Evolutionary conservation across 2,329 filamentous ascomycete species (phyloP).

Genomic region (Geosmithia morbida): DNA sequence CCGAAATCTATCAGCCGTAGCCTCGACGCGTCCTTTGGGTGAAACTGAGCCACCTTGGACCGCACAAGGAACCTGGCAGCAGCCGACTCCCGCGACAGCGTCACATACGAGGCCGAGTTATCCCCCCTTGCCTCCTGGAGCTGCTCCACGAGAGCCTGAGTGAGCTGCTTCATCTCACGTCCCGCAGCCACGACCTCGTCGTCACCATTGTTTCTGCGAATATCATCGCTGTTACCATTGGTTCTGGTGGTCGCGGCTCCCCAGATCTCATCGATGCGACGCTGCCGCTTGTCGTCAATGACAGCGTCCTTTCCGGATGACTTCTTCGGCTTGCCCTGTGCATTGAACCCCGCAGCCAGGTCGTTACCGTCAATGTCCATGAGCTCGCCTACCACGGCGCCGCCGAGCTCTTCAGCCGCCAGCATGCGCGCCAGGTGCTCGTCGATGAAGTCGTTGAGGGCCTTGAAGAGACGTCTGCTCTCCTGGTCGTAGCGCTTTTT

Average conservation of each 20-base stretch:
- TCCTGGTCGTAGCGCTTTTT: conserved; percentile 46
- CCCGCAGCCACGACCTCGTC: conserved; percentile 36
- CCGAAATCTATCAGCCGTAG: conserved; percentile 50
- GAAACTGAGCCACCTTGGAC: conserved; percentile 52
- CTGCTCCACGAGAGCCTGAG: conserved; percentile 45
- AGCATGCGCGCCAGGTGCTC: conserved; percentile 58
- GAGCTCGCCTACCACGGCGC: conserved; percentile 65
- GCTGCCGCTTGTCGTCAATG: conserved; percentile 37
- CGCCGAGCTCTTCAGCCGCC: conserved; percentile 70
- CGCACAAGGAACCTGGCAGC: conserved; percentile 49
- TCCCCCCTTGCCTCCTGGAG: conserved; percentile 39
- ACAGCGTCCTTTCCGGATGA: conserved; percentile 16
- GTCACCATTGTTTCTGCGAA: conserved; percentile 7
- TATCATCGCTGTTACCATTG: conserved; percentile 2
- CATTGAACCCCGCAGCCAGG: conserved; percentile 43
- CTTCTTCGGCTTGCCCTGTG: conserved; percentile 41
- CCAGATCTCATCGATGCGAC: conserved; percentile 52
- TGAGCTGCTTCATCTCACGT: conserved; percentile 43
- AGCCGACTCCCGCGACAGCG: conserved; percentile 43
- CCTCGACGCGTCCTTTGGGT: conserved; percentile 45
- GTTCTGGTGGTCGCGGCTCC: conserved; percentile 15
- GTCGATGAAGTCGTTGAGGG: conserved; percentile 58
- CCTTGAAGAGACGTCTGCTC: conserved; percentile 44
- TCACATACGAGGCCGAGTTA: conserved; percentile 41
- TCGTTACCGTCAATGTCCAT: conserved; percentile 48